Percentiles rank a stretch among this genome's conserved stretches.
Conservation (phyloP, 352 stramenopile species). For the Phytophthora aleatoria region DNA sequence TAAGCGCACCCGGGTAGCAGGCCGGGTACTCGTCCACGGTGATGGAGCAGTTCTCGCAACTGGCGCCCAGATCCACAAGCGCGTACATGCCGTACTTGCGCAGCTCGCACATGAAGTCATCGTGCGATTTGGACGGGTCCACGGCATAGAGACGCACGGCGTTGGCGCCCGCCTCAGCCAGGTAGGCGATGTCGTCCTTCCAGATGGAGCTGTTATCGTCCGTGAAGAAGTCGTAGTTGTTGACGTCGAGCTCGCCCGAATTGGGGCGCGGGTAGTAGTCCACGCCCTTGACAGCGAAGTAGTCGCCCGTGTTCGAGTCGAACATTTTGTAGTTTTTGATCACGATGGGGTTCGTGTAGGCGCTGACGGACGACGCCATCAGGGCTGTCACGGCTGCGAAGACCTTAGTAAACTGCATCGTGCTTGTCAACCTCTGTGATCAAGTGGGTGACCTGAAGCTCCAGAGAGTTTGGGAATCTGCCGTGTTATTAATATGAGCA, state of each 20-base stretch:
- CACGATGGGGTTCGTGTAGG: slow-evolving; percentile 60
- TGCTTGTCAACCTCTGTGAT: neutral
- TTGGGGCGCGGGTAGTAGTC: slow-evolving; percentile 91
- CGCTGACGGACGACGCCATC: slow-evolving; percentile 16
- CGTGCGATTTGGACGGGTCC: slow-evolving; percentile 81
- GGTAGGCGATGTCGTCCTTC: slow-evolving; percentile 65
- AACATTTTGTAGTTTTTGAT: slow-evolving; percentile 81
- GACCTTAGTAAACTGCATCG: slow-evolving; percentile 28
- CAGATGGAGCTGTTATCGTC: slow-evolving; percentile 78
- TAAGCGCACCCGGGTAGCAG: slow-evolving; percentile 67
- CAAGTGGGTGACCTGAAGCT: neutral
- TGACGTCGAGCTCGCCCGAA: slow-evolving; percentile 57
- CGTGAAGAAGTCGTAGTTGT: slow-evolving; percentile 88
- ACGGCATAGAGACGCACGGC: slow-evolving; percentile 84
- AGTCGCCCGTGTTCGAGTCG: slow-evolving; percentile 68
- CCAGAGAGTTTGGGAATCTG: slow-evolving; percentile 17
- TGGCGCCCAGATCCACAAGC: slow-evolving; percentile 64
- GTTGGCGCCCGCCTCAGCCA: slow-evolving; percentile 73
- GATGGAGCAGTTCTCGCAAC: slow-evolving; percentile 67
- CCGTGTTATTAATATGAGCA: slow-evolving; percentile 12
- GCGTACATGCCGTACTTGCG: slow-evolving; percentile 86
- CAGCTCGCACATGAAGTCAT: slow-evolving; percentile 88
- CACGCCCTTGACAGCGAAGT: slow-evolving; percentile 61
- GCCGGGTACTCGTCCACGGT: slow-evolving; percentile 50
- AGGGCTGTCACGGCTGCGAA: slow-evolving; percentile 22